Evolutionary conservation across 306 rosid genomes (phyloP).

Genomic region (Phaseolus lunatus): DNA sequence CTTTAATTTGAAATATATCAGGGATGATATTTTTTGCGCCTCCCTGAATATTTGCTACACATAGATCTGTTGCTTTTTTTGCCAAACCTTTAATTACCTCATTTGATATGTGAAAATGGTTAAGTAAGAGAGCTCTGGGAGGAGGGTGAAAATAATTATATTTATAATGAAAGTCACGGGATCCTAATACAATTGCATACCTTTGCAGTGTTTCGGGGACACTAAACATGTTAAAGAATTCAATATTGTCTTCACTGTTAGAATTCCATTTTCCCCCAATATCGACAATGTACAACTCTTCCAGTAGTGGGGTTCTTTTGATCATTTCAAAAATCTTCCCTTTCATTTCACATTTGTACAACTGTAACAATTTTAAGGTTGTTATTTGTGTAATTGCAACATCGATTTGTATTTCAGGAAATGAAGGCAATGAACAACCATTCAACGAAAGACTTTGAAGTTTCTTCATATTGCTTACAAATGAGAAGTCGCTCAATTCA

Average conservation of each 20-base stretch:
- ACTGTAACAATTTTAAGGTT: constrained; percentile 13
- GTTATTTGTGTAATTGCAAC: neutral
- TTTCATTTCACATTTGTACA: neutral
- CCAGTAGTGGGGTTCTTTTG: neutral
- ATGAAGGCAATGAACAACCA: neutral
- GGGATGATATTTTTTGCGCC: constrained; percentile 5
- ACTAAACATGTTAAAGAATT: neutral
- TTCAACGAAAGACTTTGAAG: constrained; percentile 17
- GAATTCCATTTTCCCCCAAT: neutral
- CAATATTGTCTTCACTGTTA: neutral
- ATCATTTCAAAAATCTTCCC: neutral
- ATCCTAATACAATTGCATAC: neutral
- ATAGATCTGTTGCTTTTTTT: neutral
- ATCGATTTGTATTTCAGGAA: constrained; percentile 4
- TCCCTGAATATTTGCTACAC: neutral
- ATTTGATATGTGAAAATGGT: neutral
- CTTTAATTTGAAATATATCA: neutral
- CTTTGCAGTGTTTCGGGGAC: neutral
- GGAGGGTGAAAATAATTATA: neutral
- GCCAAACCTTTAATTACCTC: neutral
- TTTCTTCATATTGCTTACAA: neutral
- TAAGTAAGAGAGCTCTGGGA: neutral
- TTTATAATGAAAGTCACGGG: accelerated
- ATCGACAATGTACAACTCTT: constrained; percentile 7
- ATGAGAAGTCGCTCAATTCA: constrained; percentile 26